Evolutionary conservation across 306 rosid genomes (phyloP), one percentile per base, ranked within the genome.

Genomic region (Luffa aegyptiaca): DNA sequence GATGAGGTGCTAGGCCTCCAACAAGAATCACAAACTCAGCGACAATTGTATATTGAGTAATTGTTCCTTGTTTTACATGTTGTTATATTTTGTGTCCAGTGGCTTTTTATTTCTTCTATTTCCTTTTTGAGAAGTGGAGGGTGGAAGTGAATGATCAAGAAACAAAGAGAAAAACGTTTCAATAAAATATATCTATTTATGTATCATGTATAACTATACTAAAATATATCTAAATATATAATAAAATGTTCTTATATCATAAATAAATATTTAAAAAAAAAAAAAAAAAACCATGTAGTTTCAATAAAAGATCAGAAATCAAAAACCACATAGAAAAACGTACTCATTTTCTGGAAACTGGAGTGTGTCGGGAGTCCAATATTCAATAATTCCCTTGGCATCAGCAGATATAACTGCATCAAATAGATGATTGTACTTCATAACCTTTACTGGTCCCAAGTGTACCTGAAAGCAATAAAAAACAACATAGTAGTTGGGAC

Each of bases 371-470:
- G 97, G 93, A 81, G 78, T 88, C 99, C 99, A 95, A 65, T 95
- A 95, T 80, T 95, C 97, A 65, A 95, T 85, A 55, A 95, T 84
- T 78, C 99, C 99, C 91, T 87, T 90, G 42, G 73, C 80, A 82
- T 93, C 97, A 4, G 97, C 99, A 2, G 97, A 95, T 76, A 95
- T 83, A 65, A 95, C 97, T 41, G 93, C 59, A 89, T 93, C 94
- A 90, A 76, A 85, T 72, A 70, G 69, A 66, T 88, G 88, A 80
- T 90, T 95, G 89, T 89, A 93, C 93, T 84, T 93, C 94, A 95
- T 91, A 76, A 91, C 87, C 88, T 87, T 95, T 81, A 93, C 90
- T 5, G 99, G 97, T 55, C 87, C 86, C 89, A 90, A 79, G 82
- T 93, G 96, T 83, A 93, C 77, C 99, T 95, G 88, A 49, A 69